These are phyloP conservation scores for Polytrichum formosum DNA, from an alignment of 225 moss, liverwort and hornwort genomes.

Conservation along the genomic window DNA sequence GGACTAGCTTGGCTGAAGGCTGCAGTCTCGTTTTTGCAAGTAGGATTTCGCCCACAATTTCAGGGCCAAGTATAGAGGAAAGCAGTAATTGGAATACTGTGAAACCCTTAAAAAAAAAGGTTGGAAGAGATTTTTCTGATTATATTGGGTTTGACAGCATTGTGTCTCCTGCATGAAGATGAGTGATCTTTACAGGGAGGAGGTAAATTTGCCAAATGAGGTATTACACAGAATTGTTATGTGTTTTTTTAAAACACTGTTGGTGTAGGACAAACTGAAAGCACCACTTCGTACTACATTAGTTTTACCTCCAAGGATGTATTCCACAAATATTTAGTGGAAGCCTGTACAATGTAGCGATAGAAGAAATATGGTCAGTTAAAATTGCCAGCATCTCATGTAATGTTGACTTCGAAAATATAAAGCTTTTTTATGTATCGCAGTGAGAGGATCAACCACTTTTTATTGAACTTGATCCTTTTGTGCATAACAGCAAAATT, in stretches of 20 bases:
- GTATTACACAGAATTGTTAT: background rate
- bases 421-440: too few species aligned
- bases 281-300: too few species aligned
- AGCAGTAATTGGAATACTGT: background rate
- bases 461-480: too few species aligned
- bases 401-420: too few species aligned
- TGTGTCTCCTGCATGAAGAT: background rate
- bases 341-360: constrained; percentile 7
- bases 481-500: too few species aligned
- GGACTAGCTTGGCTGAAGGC: background rate
- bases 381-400: too few species aligned
- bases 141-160: background rate
- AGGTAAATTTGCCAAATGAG: background rate
- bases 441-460: too few species aligned
- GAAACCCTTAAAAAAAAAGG: too few species aligned
- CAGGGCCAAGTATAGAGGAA: background rate
- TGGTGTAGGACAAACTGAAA: too few species aligned
- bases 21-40: background rate
- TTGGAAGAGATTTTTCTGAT: too few species aligned
- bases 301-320: constrained; percentile 12
- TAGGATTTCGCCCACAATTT: background rate
- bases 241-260: background rate
- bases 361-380: too few species aligned
- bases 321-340: constrained; percentile 14
- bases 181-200: background rate